phyloP scores from a whole-genome alignment of 2,329 filamentous ascomycete genomes.

The Aspergillus intermedius region DNA sequence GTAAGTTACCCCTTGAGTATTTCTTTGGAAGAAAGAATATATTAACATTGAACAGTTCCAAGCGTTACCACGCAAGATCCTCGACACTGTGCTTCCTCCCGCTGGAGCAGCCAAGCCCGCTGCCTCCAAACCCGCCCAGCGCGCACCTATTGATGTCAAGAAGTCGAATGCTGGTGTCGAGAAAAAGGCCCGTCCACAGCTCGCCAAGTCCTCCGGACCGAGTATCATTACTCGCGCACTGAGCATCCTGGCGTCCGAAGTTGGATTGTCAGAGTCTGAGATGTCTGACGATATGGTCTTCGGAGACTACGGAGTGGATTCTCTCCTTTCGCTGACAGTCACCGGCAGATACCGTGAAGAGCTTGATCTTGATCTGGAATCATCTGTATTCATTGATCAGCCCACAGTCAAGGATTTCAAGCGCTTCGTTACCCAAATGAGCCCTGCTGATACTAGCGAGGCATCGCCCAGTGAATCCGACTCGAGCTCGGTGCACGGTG shows the following conservation, averaged over 20 bases:
- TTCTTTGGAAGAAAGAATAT: background rate
- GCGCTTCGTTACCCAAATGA: constrained; percentile 42
- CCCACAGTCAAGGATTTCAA: constrained; percentile 56
- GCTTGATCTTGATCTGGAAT: constrained; percentile 53
- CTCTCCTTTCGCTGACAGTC: constrained; percentile 55
- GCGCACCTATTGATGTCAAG: constrained; percentile 20
- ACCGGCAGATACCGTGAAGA: constrained; percentile 58
- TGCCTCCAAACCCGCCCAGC: constrained; percentile 16
- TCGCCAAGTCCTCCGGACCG: constrained; percentile 23
- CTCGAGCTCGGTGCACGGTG: constrained; percentile 19
- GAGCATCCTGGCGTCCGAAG: constrained; percentile 39
- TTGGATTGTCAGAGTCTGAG: constrained; percentile 53
- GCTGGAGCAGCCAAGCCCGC: constrained; percentile 17
- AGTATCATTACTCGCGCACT: constrained; percentile 31
- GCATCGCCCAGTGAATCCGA: constrained; percentile 24
- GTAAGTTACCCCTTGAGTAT: constrained; percentile 9
- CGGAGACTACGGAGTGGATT: constrained; percentile 58
- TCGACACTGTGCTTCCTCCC: constrained; percentile 37
- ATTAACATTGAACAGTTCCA: constrained; percentile 31
- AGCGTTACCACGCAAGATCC: constrained; percentile 33
- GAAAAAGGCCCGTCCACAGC: constrained; percentile 17
- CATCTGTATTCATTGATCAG: constrained; percentile 55
- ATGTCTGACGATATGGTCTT: constrained; percentile 56
- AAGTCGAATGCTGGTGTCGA: constrained; percentile 20
- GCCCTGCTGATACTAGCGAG: constrained; percentile 26